Base-by-base conservation (phyloP, 805 yeast genomes). In the Saccharomycopsis malanga region DNA sequence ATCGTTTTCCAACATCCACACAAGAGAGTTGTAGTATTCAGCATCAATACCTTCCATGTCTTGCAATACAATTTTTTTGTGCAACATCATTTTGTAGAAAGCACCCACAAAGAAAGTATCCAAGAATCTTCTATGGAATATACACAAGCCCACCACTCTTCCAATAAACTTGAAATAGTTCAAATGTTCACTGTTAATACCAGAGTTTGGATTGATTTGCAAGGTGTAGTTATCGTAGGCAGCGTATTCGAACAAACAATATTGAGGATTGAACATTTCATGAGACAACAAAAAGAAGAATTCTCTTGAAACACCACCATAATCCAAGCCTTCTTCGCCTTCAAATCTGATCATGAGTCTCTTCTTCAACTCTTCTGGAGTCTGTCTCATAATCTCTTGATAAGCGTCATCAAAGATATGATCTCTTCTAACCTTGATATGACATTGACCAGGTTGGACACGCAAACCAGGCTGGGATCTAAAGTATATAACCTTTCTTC, bases 51-150 rank as follows among this genome's bases (percentile, higher is more conserved):
- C 83, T 61, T 93, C 98, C 94, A 93, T 84, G 68, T 93, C 99
- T 65, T 87, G 95, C 56, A 93, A 71, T 1, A 87, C 91, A 56
- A 93, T 96, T 71, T 88, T 88, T 67, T 93, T 93, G 62, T 81
- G 87, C 58, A 93, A 73, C 84, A 93, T 87, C 97, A 93, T 87
- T 71, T 93, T 93, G 69, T 93, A 93, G 65, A 93, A 78, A 1
- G 98, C 98, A 56, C 96, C 96, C 58, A 94, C 96, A 66, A 93
- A 93, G 76, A 93, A 93, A 0, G 98, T 98, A 66, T 93, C 99
- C 63, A 93, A 70, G 71, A 93, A 93, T 65, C 98, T 79, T 66
- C 98, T 80, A 65, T 93, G 98, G 88, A 93, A 93, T 17, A 93
- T 95, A 66, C 97, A 97, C 57, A 93, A 73, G 39, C 98, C 99